These are phyloP conservation scores for Barnettozyma populi DNA, from an alignment of 805 yeast genomes.

Conservation along the genomic window DNA sequence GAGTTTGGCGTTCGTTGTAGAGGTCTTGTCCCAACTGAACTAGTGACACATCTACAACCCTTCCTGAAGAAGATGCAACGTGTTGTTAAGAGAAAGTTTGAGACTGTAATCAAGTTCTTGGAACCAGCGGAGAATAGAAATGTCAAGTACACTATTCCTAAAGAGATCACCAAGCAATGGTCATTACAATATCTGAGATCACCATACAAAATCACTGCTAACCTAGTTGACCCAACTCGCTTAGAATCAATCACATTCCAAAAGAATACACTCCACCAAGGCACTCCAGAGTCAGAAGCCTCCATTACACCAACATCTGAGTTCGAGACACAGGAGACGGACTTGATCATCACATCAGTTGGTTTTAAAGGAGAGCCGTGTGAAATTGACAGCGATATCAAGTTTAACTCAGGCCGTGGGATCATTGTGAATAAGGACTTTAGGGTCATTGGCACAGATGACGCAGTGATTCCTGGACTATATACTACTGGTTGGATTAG, in stretches of 20 bases:
- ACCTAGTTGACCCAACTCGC: slow-evolving; percentile 29
- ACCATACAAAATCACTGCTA: slow-evolving; percentile 48
- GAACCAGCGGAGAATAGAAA: slow-evolving; percentile 27
- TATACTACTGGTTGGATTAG: slow-evolving; percentile 91
- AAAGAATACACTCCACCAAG: slow-evolving; percentile 40
- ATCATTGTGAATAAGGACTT: slow-evolving; percentile 43
- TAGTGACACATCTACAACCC: slow-evolving; percentile 18
- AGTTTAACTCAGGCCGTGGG: slow-evolving; percentile 41
- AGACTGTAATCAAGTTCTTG: slow-evolving; percentile 52
- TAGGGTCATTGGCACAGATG: slow-evolving; percentile 29
- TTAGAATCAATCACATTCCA: slow-evolving; percentile 44
- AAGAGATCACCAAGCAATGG: slow-evolving; percentile 39
- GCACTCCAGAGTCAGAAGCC: slow-evolving; percentile 24
- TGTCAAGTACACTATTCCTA: slow-evolving; percentile 18
- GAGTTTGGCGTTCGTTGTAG: slow-evolving; percentile 42
- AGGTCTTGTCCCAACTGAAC: slow-evolving; percentile 35
- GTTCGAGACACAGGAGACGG: slow-evolving; percentile 37
- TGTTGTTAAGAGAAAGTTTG: slow-evolving; percentile 57
- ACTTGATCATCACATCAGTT: slow-evolving; percentile 70
- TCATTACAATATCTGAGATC: slow-evolving; percentile 59
- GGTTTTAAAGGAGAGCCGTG: slow-evolving; percentile 76
- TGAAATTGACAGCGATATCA: slow-evolving; percentile 38
- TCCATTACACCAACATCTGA: slow-evolving; percentile 24
- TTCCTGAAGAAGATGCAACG: slow-evolving; percentile 32
- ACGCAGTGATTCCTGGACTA: slow-evolving; percentile 38